Conservation (phyloP, 257 asterid genomes). For the Catharanthus roseus region DNA sequence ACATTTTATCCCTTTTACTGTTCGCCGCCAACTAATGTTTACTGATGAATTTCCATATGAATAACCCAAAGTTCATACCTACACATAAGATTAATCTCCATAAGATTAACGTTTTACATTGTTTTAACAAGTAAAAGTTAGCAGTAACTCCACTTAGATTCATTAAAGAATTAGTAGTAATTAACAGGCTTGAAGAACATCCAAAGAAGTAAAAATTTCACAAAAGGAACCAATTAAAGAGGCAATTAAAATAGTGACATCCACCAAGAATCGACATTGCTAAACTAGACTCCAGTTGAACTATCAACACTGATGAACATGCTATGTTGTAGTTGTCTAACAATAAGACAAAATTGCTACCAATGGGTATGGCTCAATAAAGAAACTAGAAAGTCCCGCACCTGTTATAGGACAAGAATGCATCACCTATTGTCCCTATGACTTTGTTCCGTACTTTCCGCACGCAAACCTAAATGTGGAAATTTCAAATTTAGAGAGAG, state of each 20-base stretch:
- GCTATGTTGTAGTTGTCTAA: neutral
- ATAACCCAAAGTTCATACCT: too few relatives aligned
- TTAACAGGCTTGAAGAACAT: too few relatives aligned
- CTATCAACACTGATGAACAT: neutral
- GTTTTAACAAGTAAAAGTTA: too few relatives aligned
- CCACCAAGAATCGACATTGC: neutral
- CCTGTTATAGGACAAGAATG: conserved; percentile 74
- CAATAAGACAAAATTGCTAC: neutral
- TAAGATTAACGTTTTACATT: too few relatives aligned
- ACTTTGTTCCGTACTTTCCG: conserved; percentile 95
- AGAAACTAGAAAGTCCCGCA: conserved; percentile 17
- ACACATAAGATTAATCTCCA: too few relatives aligned
- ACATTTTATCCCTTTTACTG: too few relatives aligned
- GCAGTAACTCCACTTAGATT: too few relatives aligned
- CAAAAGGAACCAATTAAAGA: neutral
- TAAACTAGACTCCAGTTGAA: neutral
- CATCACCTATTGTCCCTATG: conserved; percentile 84
- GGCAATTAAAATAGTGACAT: neutral
- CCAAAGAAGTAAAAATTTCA: too few relatives aligned
- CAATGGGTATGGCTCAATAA: neutral
- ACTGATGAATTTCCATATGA: too few relatives aligned
- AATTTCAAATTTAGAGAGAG: conserved; percentile 3
- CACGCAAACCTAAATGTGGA: conserved; percentile 59
- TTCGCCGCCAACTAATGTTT: too few relatives aligned
- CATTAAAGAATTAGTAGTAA: too few relatives aligned